Evolutionary conservation across 2,329 filamentous ascomycete genomes (phyloP).

Genomic region (Fusarium azukiicola): DNA sequence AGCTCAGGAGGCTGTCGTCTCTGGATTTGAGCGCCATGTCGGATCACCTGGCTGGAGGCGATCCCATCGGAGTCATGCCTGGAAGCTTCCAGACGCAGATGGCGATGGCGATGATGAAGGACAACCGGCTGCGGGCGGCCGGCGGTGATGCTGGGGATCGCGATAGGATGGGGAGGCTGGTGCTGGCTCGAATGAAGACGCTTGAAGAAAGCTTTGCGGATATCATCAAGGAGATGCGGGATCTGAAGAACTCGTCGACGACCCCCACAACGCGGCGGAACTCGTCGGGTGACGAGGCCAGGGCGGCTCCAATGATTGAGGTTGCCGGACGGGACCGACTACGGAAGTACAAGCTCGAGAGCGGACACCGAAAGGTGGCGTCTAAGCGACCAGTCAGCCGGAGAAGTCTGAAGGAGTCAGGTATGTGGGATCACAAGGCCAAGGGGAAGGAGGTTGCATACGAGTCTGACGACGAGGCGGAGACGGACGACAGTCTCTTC

Average conservation of each 20-base stretch:
- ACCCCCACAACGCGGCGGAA: slow-evolving; percentile 72
- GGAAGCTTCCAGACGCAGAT: slow-evolving; percentile 92
- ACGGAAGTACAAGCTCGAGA: slow-evolving; percentile 51
- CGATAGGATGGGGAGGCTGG: slow-evolving; percentile 88
- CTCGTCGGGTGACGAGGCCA: slow-evolving; percentile 70
- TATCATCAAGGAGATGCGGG: slow-evolving; percentile 90
- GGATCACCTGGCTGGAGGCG: slow-evolving; percentile 81
- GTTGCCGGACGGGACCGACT: slow-evolving; percentile 58
- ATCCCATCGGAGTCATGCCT: slow-evolving; percentile 82
- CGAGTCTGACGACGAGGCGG: slow-evolving; percentile 62
- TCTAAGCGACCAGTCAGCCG: slow-evolving; percentile 64
- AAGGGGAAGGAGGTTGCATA: slow-evolving; percentile 72
- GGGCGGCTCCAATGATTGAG: slow-evolving; percentile 56
- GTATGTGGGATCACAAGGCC: slow-evolving; percentile 62
- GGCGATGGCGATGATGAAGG: slow-evolving; percentile 84
- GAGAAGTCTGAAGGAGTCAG: slow-evolving; percentile 67
- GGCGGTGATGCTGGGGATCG: slow-evolving; percentile 68
- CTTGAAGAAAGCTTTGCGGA: slow-evolving; percentile 95
- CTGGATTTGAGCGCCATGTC: slow-evolving; percentile 88
- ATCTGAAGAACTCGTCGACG: slow-evolving; percentile 73
- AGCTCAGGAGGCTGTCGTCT: slow-evolving; percentile 75
- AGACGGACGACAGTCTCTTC: slow-evolving; percentile 54
- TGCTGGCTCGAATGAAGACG: slow-evolving; percentile 95
- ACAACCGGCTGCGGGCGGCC: slow-evolving; percentile 72
- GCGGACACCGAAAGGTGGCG: slow-evolving; percentile 52